These are phyloP conservation scores for Xerophyta viscosa DNA, from an alignment of 106 monocot species.

Conservation along the genomic window DNA sequence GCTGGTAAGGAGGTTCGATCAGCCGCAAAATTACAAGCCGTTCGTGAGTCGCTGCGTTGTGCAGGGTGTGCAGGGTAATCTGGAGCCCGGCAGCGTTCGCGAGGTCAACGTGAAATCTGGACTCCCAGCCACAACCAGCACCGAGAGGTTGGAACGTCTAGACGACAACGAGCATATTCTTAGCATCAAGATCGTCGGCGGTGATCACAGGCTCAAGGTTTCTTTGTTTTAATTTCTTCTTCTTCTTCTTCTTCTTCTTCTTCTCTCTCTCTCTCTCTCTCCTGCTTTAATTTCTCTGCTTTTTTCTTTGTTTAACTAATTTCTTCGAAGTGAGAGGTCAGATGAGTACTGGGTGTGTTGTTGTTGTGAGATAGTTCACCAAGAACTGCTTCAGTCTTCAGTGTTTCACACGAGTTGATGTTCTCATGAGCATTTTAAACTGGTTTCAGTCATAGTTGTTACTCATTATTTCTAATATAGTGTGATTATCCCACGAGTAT, in stretches of 20 bases:
- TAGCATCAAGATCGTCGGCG: slow-evolving; percentile 55
- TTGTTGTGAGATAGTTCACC: too few species aligned
- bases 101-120: slow-evolving; percentile 62
- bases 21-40: slow-evolving; percentile 65
- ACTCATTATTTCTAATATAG: too few species aligned
- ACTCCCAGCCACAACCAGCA: slow-evolving; percentile 75
- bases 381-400: too few species aligned
- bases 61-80: slow-evolving; percentile 25
- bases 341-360: too few species aligned
- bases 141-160: slow-evolving; percentile 48
- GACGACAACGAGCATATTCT: slow-evolving; percentile 57
- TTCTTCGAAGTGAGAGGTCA: too few species aligned
- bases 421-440: too few species aligned
- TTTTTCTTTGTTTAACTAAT: too few species aligned
- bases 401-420: too few species aligned
- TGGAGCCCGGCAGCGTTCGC: slow-evolving; percentile 39
- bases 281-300: neutral
- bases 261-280: neutral
- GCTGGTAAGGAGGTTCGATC: slow-evolving; percentile 47
- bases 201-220: slow-evolving; percentile 60
- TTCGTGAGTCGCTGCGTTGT: slow-evolving; percentile 57
- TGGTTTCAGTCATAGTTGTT: too few species aligned
- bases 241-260: too few species aligned
- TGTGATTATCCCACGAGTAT: too few species aligned
- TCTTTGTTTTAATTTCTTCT: too few species aligned